Base-by-base conservation (phyloP, 441 rosid species). In the Aleurites moluccanus region DNA sequence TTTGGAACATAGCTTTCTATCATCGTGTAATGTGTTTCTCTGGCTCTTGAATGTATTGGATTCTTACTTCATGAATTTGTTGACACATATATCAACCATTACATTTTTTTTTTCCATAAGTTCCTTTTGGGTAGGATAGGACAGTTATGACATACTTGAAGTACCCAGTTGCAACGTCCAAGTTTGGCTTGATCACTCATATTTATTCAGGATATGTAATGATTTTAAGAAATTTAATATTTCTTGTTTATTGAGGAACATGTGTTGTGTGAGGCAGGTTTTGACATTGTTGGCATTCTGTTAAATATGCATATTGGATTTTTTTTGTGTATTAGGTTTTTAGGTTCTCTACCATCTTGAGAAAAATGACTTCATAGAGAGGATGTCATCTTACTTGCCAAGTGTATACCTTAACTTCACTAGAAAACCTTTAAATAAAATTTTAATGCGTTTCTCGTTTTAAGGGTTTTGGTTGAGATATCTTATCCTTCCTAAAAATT, bases 331-430 rank as follows among this genome's bases (percentile, higher is more conserved):
- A 23, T 65, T 28, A 3, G 38, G 40, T 52, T 28, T 33, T 64
- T 64, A 38, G 56, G 45, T 53, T 35, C 55, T 23, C 60, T 52
- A 23, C 25, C 45, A 33, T 47, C 38, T 28, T 14, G 27, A 14
- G 7, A 55, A 71, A 68, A 67, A 68, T 68, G 14, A 50, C 59
- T 52, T 30, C 23, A 45, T 59, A 45, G 67, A 59, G 20, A n/a
- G 38, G 53, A 18, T 68, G 3, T 27, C n/a, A 13, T 35, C 47
- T 30, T 42, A 40, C 15, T 40, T 59, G 42, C 69, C 25, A 57
- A 47, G 64, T 16, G 23, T 4, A 35, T 40, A 28, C 20, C 25
- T 18, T 71, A 18, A 13, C n/a, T 16, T 16, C 74, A 10, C 11
- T 25, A 30, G 27, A 42, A 44, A 57, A 42, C 15, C 15, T 60